Evolutionary conservation across 2,329 filamentous ascomycete genomes (phyloP).

Genomic region (Monosporascus sp.): DNA sequence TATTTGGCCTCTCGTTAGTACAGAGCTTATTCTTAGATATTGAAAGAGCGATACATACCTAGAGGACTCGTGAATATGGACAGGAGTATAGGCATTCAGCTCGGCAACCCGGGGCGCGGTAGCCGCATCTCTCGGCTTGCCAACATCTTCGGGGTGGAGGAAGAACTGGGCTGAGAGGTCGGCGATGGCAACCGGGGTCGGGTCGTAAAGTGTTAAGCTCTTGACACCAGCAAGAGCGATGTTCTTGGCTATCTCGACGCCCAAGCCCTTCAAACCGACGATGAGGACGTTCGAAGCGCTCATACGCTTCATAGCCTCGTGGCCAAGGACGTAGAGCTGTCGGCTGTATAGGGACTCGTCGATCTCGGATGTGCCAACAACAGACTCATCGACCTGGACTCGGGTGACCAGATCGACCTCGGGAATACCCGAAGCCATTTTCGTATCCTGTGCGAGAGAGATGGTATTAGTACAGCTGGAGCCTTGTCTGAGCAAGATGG

Average conservation of each 20-base stretch:
- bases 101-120: conserved; percentile 88
- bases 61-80: conserved; percentile 64
- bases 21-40: conserved; percentile 1
- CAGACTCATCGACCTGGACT: conserved; percentile 61
- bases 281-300: conserved; percentile 90
- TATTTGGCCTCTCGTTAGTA: conserved; percentile 30
- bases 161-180: conserved; percentile 98
- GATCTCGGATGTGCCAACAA: conserved; percentile 53
- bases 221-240: conserved; percentile 97
- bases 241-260: conserved; percentile 98
- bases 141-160: conserved; percentile 79
- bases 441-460: conserved; percentile 36
- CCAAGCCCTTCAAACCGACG: conserved; percentile 85
- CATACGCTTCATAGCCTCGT: conserved; percentile 98
- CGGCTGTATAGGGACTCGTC: conserved; percentile 70
- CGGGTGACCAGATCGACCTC: conserved; percentile 58
- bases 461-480: conserved; percentile 8
- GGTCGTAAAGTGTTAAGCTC: conserved; percentile 90
- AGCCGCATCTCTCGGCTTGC: conserved; percentile 81
- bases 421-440: conserved; percentile 36
- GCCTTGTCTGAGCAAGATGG: not conserved
- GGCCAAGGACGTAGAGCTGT: conserved; percentile 66
- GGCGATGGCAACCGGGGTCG: conserved; percentile 72
- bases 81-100: conserved; percentile 92
- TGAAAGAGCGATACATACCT: conserved; percentile 32